Evolutionary conservation across 2,329 filamentous ascomycete species (phyloP).

Genomic region (Hymenoscyphus linearis): DNA sequence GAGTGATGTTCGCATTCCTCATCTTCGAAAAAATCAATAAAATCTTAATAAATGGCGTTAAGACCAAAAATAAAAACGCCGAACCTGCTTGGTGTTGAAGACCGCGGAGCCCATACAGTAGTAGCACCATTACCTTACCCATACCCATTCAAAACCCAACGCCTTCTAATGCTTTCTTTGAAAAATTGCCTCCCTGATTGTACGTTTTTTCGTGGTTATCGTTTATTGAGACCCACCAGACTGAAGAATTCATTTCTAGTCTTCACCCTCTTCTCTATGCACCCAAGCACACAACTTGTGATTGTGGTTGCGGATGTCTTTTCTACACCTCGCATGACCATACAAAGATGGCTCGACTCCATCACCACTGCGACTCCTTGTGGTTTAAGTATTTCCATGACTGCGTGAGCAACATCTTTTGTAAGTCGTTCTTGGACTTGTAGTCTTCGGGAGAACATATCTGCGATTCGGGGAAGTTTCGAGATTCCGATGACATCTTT

Average conservation of each 20-base stretch:
- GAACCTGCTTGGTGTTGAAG: slow-evolving; percentile 30
- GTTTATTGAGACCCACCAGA: slow-evolving; percentile 60
- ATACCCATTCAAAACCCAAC: slow-evolving; percentile 17
- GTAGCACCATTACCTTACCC: slow-evolving; percentile 17
- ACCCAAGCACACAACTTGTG: slow-evolving; percentile 95
- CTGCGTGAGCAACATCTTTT: slow-evolving; percentile 89
- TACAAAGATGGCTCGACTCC: slow-evolving; percentile 94
- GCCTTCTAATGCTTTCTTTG: slow-evolving; percentile 18
- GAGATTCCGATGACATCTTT: slow-evolving; percentile 90
- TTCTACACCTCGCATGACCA: slow-evolving; percentile 98
- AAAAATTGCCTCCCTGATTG: not conserved
- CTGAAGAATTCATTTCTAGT: slow-evolving; percentile 94
- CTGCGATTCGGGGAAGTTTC: slow-evolving; percentile 90
- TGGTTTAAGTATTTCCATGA: slow-evolving; percentile 88
- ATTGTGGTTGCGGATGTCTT: slow-evolving; percentile 85
- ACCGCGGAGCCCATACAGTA: slow-evolving; percentile 18
- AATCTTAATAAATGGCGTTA: slow-evolving; percentile 27
- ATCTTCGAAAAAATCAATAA: not conserved
- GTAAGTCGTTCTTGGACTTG: slow-evolving; percentile 97
- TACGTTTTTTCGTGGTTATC: slow-evolving; percentile 24
- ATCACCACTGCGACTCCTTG: slow-evolving; percentile 96
- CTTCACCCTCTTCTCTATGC: slow-evolving; percentile 88
- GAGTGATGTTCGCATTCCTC: not conserved
- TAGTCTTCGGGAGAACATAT: slow-evolving; percentile 90
- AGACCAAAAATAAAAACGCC: slow-evolving; percentile 30